Evolutionary conservation across 768 basidiomycete genomes (phyloP).

Genomic region (Termitomyces heimii): DNA sequence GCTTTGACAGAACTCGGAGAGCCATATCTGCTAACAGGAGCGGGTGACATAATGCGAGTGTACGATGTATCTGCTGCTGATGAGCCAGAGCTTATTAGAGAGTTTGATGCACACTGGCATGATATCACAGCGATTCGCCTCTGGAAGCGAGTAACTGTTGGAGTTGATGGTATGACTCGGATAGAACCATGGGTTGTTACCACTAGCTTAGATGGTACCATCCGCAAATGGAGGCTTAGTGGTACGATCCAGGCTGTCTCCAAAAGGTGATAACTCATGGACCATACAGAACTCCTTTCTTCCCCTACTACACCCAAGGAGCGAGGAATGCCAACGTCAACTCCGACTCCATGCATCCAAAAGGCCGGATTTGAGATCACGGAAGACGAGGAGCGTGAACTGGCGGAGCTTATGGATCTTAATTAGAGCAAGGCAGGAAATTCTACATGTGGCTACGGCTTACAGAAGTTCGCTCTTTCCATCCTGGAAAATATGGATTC

Average conservation of each 20-base stretch:
- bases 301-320: conserved; percentile 19
- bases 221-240: conserved; percentile 78
- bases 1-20: conserved; percentile 56
- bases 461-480: conserved; percentile 17
- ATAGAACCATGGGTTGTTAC: conserved; percentile 81
- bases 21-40: conserved; percentile 75
- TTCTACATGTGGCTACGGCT: background rate
- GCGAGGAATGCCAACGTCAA: conserved; percentile 3
- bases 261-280: background rate
- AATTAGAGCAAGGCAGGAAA: conserved; percentile 15
- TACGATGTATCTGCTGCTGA: conserved; percentile 70
- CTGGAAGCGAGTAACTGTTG: conserved; percentile 54
- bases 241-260: conserved; percentile 29
- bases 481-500: conserved; percentile 46
- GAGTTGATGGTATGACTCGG: conserved; percentile 38
- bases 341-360: conserved; percentile 6
- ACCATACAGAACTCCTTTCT: conserved; percentile 32
- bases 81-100: conserved; percentile 64
- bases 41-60: conserved; percentile 76
- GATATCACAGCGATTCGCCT: conserved; percentile 73
- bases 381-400: conserved; percentile 86
- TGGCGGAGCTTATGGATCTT: conserved; percentile 63
- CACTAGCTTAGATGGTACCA: conserved; percentile 79
- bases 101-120: conserved; percentile 86
- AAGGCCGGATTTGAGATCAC: conserved; percentile 44